Evolutionary conservation across 306 rosid species (phyloP), one percentile per base, ranked within the genome.

Genomic region (Morella rubra): DNA sequence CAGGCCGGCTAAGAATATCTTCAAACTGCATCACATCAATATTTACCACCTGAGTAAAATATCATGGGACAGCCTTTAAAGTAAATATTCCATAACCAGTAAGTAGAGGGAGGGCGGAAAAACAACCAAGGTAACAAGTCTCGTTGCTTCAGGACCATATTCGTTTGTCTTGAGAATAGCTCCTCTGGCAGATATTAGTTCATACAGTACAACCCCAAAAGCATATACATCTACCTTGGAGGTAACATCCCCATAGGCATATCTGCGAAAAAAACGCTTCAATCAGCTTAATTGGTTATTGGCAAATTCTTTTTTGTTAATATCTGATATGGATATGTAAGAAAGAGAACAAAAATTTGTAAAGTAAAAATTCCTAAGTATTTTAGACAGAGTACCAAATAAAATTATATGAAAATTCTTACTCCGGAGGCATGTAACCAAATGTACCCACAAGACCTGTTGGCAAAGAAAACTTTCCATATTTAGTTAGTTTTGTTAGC

Each of bases 351-450:
- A 64, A 45, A 16, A 65, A 16, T 65, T 65, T 41, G 47, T 4
- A 65, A 41, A 14, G 7, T 65, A 40, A 65, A 65, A 40, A 65
- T 41, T n/a, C 49, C 0, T 15, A 13, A 49, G 46, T 27, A 40
- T 32, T 37, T 72, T 20, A 32, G 58, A 27, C 42, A 58, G 53
- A 66, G 24, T 64, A 32, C 40, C 13, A 42, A 66, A 58, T 22
- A 62, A 58, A 53, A 75, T 75, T 53, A 65, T 20, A 10, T 18
- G 72, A 61, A 65, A 56, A 55, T 68, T 76, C 91, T 44, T 85
- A 88, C 97, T 91, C 94, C 4, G 92, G 94, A 61, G 97, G 84
- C 94, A 89, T 89, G 74, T 89, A 91, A 44, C 94, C 97, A 55
- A 91, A 91, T 27, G 94, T 89, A n/a, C 97, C 97, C 45, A 83